Percentiles rank a stretch among this genome's conserved stretches.
Evolutionary conservation across 345 rosid species (phyloP).

Genomic region (Populus tremula): DNA sequence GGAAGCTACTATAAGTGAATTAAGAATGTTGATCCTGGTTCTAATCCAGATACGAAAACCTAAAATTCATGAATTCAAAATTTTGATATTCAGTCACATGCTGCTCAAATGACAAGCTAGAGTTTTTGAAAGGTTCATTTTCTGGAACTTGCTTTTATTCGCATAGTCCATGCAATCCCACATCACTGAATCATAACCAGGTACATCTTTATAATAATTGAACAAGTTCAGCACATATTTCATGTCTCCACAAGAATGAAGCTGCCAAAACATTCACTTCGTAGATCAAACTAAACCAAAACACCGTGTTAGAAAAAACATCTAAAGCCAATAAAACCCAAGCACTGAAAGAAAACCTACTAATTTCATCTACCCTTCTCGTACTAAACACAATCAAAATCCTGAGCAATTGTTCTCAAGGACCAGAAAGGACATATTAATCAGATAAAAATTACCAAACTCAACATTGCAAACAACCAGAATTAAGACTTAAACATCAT

Average conservation of each 20-base stretch:
- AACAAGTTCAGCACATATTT: neutral
- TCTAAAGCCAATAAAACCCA: constrained; percentile 10
- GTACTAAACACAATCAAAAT: constrained; percentile 14
- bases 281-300: neutral
- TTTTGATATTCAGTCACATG: constrained; percentile 1
- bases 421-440: constrained; percentile 7
- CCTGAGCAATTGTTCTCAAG: neutral
- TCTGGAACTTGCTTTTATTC: neutral
- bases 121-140: neutral
- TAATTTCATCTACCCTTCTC: neutral
- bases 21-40: neutral
- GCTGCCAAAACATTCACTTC: neutral
- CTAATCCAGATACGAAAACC: constrained; percentile 2
- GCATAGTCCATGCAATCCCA: neutral
- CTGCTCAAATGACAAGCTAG: neutral
- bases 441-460: constrained; percentile 15
- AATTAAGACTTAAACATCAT: constrained; percentile 13
- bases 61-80: constrained; percentile 1
- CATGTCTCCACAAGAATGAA: constrained; percentile 10
- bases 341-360: constrained; percentile 1
- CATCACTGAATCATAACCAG: neutral
- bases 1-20: neutral
- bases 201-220: neutral
- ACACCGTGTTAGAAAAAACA: constrained; percentile 1
- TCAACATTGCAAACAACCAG: constrained; percentile 22